Evolutionary conservation across 306 rosid species (phyloP).

Genomic region (Sechiopsis laciniata): DNA sequence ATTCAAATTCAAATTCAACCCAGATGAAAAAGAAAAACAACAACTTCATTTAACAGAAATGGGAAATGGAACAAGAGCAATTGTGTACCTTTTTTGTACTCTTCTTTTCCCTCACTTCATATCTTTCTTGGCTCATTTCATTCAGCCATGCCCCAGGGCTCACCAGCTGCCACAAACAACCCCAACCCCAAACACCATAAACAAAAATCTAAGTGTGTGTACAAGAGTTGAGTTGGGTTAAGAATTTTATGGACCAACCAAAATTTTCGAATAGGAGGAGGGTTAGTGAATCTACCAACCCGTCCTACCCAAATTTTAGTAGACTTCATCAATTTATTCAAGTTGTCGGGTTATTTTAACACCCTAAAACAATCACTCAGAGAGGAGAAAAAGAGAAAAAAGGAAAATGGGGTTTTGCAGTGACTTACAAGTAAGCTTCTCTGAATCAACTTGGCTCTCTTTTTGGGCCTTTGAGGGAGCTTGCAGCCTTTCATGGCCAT

Average conservation of each 20-base stretch:
- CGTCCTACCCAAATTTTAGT: too few relatives aligned
- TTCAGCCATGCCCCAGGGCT: slow-evolving; percentile 88
- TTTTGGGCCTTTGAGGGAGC: slow-evolving; percentile 76
- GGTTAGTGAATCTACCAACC: too few relatives aligned
- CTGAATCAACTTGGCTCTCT: slow-evolving; percentile 70
- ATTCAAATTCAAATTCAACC: neutral
- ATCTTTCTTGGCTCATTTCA: slow-evolving; percentile 89
- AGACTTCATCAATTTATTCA: too few relatives aligned
- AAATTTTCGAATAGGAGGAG: too few relatives aligned
- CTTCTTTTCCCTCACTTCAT: slow-evolving; percentile 83
- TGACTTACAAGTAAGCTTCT: slow-evolving; percentile 62
- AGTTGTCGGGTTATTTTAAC: too few relatives aligned
- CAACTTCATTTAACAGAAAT: neutral
- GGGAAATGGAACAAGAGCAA: neutral
- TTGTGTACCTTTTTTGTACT: slow-evolving; percentile 61
- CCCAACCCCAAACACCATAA: too few relatives aligned
- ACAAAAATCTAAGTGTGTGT: too few relatives aligned
- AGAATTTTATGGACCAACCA: too few relatives aligned
- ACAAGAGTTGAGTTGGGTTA: too few relatives aligned
- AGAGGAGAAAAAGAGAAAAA: neutral
- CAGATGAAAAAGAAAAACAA: neutral
- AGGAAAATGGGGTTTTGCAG: neutral
- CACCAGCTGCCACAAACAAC: slow-evolving; percentile 47
- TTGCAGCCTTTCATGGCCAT: slow-evolving; percentile 79
- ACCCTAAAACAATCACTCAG: neutral